These are phyloP conservation scores for Macrophomina tecta DNA, from an alignment of 2,329 filamentous ascomycete genomes.

Conservation along the genomic window DNA sequence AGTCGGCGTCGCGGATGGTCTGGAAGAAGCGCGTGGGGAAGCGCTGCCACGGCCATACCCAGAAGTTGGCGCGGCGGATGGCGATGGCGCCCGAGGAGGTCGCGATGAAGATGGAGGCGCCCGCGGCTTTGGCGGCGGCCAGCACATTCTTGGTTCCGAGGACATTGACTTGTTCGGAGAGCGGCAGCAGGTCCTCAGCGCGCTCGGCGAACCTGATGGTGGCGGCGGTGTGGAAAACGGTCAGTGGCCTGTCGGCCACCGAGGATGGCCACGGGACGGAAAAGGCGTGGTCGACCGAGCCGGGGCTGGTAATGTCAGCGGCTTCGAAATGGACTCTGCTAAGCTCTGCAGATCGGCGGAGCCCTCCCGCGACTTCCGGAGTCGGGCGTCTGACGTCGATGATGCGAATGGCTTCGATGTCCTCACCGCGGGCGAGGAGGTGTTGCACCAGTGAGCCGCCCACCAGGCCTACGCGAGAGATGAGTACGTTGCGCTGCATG, in stretches of 20 bases:
- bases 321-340: conserved; percentile 51
- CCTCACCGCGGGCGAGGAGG: conserved; percentile 60
- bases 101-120: conserved; percentile 58
- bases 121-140: conserved; percentile 52
- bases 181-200: conserved; percentile 51
- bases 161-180: conserved; percentile 58
- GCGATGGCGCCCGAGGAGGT: conserved; percentile 60
- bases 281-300: conserved; percentile 55
- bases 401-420: conserved; percentile 59
- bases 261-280: conserved; percentile 53
- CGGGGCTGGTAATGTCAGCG: conserved; percentile 58
- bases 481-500: not conserved
- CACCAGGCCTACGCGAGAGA: conserved; percentile 54
- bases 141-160: conserved; percentile 58
- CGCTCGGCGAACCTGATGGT: conserved; percentile 60
- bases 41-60: conserved; percentile 52
- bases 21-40: conserved; percentile 53
- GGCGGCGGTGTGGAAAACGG: conserved; percentile 65
- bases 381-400: conserved; percentile 53
- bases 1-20: conserved; percentile 44
- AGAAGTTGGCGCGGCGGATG: conserved; percentile 51
- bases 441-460: conserved; percentile 62
- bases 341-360: conserved; percentile 49
- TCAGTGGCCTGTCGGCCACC: conserved; percentile 55
- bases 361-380: conserved; percentile 45